Evolutionary conservation across 192 early-diverging fungal genomes (phyloP).

Genomic region (Linderina pennispora): DNA sequence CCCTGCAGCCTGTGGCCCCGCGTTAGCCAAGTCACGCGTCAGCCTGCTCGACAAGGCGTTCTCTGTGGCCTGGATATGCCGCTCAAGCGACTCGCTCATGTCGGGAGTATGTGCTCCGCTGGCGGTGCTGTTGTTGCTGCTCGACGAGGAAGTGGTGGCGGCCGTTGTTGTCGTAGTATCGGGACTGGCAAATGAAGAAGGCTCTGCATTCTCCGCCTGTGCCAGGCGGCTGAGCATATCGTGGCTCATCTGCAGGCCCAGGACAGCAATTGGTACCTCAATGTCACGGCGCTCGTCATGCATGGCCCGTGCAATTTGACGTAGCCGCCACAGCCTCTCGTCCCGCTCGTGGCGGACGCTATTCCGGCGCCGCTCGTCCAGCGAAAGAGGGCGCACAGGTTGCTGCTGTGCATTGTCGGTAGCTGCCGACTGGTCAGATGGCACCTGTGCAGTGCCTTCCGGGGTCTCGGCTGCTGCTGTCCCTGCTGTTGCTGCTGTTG

Average conservation of each 20-base stretch:
- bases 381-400: too few relatives aligned
- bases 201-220: not conserved
- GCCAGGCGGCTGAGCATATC: slow-evolving; percentile 15
- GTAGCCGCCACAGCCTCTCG: slow-evolving; percentile 26
- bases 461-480: not conserved
- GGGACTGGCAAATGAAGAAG: not conserved
- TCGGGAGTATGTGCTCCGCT: too few relatives aligned
- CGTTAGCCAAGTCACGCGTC: too few relatives aligned
- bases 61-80: not conserved
- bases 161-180: not conserved
- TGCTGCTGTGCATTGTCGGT: not conserved
- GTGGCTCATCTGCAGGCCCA: slow-evolving; percentile 22
- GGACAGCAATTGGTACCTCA: slow-evolving; percentile 22
- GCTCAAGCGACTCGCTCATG: too few relatives aligned
- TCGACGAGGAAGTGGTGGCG: not conserved
- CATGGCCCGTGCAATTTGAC: slow-evolving; percentile 32
- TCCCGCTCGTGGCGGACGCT: slow-evolving; percentile 9
- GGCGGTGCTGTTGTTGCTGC: not conserved
- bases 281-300: slow-evolving; percentile 25
- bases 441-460: not conserved
- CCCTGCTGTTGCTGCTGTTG: not conserved
- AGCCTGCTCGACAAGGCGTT: too few relatives aligned
- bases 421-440: not conserved
- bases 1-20: too few relatives aligned
- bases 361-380: slow-evolving; percentile 8